These are phyloP conservation scores for Boletus sp. DNA, from an alignment of 1,284 basidiomycete genomes.

Conservation along the genomic window DNA sequence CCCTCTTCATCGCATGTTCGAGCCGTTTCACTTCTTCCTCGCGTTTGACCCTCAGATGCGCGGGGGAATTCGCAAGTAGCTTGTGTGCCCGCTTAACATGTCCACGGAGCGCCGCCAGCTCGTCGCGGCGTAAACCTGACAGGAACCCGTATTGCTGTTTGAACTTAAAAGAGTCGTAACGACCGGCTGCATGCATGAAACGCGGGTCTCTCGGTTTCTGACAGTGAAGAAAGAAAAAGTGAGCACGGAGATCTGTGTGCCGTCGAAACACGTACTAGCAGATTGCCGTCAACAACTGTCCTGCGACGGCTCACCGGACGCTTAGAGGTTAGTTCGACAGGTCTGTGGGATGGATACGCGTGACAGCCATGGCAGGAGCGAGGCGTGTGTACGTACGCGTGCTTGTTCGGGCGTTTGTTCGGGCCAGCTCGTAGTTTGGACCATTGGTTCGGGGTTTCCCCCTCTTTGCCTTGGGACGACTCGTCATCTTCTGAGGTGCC, in stretches of 20 bases:
- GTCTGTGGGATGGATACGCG: slow-evolving; percentile 45
- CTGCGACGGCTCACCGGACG: slow-evolving; percentile 78
- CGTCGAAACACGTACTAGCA: slow-evolving; percentile 47
- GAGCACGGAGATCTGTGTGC: background rate
- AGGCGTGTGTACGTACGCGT: slow-evolving; percentile 68
- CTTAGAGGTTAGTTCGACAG: slow-evolving; percentile 82
- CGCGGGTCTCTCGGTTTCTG: slow-evolving; percentile 86
- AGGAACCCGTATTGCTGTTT: slow-evolving; percentile 79
- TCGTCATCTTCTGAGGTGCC: slow-evolving; percentile 33
- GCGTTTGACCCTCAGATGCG: slow-evolving; percentile 58
- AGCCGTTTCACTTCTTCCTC: slow-evolving; percentile 71
- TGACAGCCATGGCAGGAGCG: background rate
- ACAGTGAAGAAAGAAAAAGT: background rate
- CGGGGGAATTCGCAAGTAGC: slow-evolving; percentile 61
- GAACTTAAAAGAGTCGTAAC: slow-evolving; percentile 68
- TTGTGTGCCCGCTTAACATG: slow-evolving; percentile 69
- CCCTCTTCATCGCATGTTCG: slow-evolving; percentile 74
- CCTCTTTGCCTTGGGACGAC: slow-evolving; percentile 23
- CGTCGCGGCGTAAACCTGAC: slow-evolving; percentile 60
- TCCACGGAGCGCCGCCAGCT: slow-evolving; percentile 64
- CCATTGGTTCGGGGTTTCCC: slow-evolving; percentile 37
- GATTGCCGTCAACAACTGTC: slow-evolving; percentile 69
- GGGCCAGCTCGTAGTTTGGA: slow-evolving; percentile 42
- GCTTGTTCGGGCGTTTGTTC: slow-evolving; percentile 73
- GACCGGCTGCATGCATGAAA: slow-evolving; percentile 77